phyloP scores from a whole-genome alignment of 768 basidiomycete species.

The Naganishia friedmannii region DNA sequence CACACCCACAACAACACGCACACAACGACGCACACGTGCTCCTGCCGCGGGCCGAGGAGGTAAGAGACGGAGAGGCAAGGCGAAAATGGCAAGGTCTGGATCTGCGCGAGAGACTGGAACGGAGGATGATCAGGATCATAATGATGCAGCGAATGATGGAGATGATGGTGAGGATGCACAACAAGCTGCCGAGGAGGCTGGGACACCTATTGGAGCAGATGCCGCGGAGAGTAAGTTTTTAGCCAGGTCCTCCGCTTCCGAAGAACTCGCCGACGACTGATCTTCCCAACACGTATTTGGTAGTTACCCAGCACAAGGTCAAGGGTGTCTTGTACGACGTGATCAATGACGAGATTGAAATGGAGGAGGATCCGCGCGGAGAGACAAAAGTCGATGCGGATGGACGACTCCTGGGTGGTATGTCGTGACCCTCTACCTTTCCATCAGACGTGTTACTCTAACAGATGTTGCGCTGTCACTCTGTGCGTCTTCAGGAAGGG shows the following conservation, averaged over 20 bases:
- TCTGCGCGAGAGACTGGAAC: background rate
- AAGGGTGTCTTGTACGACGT: slow-evolving; percentile 72
- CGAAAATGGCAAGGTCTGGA: background rate
- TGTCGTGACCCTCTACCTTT: background rate
- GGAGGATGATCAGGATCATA: slow-evolving; percentile 14
- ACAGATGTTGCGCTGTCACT: background rate
- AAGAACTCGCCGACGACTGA: background rate
- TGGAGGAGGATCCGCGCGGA: slow-evolving; percentile 78
- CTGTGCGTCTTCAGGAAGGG: slow-evolving; percentile 60
- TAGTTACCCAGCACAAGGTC: slow-evolving; percentile 50
- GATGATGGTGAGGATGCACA: slow-evolving; percentile 2
- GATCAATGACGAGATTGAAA: slow-evolving; percentile 83
- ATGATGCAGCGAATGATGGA: slow-evolving; percentile 15
- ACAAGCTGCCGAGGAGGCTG: background rate
- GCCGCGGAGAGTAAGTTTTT: slow-evolving; percentile 7
- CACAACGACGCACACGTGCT: background rate
- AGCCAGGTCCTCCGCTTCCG: background rate
- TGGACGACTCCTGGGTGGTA: slow-evolving; percentile 81
- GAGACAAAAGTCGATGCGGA: slow-evolving; percentile 84
- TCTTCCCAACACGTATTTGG: background rate
- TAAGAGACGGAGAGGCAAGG: background rate
- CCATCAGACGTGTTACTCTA: background rate
- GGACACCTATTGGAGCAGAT: background rate
- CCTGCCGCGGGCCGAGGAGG: background rate
- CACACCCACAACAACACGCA: background rate